A percentile compares a stretch with the other conserved stretches of the same genome.
These are phyloP conservation scores for Globisporangium solare DNA, from an alignment of 352 stramenopile genomes.

Conservation along the genomic window DNA sequence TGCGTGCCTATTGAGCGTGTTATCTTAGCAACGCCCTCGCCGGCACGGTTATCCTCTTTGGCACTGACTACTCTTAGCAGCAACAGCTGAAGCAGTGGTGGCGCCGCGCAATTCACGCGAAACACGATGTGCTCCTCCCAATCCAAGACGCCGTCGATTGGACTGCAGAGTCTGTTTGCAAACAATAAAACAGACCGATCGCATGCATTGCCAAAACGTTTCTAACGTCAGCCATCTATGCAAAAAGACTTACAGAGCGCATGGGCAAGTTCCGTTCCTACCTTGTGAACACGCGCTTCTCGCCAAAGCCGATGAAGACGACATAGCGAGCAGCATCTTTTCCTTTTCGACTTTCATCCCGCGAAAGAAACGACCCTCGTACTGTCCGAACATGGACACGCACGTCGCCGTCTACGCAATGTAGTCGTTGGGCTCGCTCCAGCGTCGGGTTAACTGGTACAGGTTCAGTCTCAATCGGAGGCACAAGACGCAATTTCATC, in stretches of 20 bases:
- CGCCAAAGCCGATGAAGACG: slow-evolving; percentile 1
- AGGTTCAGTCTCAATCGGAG: neutral
- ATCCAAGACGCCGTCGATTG: slow-evolving; percentile 5
- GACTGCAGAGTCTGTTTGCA: neutral
- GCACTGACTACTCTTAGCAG: slow-evolving; percentile 10
- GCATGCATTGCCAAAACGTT: too few species aligned
- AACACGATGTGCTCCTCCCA: slow-evolving; percentile 36
- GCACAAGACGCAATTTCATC: neutral
- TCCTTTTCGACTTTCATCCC: neutral
- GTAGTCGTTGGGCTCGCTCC: neutral
- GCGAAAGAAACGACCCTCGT: slow-evolving; percentile 3
- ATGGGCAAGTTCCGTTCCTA: neutral
- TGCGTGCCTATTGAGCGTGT: too few species aligned
- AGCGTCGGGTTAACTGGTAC: neutral
- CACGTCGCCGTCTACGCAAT: slow-evolving; percentile 4
- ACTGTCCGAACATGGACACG: slow-evolving; percentile 5
- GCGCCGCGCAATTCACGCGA: slow-evolving; percentile 5
- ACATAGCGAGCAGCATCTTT: neutral
- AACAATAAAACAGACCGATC: too few species aligned
- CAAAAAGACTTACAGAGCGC: neutral
- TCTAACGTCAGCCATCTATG: too few species aligned
- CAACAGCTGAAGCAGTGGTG: slow-evolving; percentile 21
- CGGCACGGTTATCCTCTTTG: too few species aligned
- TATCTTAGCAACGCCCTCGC: too few species aligned
- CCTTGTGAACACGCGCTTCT: neutral